phyloP scores from a whole-genome alignment of 2,329 filamentous ascomycete genomes.

The Ascochyta pisi region DNA sequence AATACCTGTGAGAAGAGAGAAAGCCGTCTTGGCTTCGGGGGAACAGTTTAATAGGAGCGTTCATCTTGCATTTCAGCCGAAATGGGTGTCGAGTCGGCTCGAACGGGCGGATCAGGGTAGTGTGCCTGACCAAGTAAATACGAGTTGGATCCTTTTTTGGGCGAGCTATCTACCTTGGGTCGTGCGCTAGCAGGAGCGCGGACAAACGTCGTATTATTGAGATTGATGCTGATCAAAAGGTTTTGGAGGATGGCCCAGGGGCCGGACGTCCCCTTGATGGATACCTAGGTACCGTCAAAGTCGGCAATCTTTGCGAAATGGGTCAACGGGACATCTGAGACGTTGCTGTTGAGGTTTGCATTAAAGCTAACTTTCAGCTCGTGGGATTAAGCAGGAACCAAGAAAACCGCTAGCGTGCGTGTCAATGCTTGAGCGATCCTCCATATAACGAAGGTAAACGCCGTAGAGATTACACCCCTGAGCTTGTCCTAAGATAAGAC shows the following conservation, averaged over 20 bases:
- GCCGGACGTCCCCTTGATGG: constrained; percentile 22
- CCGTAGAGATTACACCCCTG: constrained; percentile 16
- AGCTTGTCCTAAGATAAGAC: constrained; percentile 29
- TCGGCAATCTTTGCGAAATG: constrained; percentile 28
- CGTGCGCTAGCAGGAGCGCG: constrained; percentile 24
- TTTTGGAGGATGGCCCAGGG: constrained; percentile 25
- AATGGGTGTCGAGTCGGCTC: constrained; percentile 20
- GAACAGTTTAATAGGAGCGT: constrained; percentile 27
- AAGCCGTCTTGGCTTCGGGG: constrained; percentile 26
- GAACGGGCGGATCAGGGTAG: constrained; percentile 25
- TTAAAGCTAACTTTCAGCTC: constrained; percentile 24
- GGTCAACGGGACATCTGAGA: constrained; percentile 21
- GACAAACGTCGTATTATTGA: constrained; percentile 29
- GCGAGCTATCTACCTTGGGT: constrained; percentile 28
- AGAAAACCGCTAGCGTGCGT: constrained; percentile 28
- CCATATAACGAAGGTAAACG: neutral
- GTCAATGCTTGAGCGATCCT: constrained; percentile 25
- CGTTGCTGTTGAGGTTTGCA: constrained; percentile 26
- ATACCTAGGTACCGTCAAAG: constrained; percentile 22
- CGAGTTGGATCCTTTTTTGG: constrained; percentile 28
- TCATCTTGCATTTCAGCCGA: constrained; percentile 24
- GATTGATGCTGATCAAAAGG: constrained; percentile 20
- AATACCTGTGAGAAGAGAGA: constrained; percentile 29
- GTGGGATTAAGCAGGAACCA: constrained; percentile 23
- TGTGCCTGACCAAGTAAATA: constrained; percentile 28